phyloP scores from a whole-genome alignment of 352 stramenopile species.

The Phytopythium aichiense region DNA sequence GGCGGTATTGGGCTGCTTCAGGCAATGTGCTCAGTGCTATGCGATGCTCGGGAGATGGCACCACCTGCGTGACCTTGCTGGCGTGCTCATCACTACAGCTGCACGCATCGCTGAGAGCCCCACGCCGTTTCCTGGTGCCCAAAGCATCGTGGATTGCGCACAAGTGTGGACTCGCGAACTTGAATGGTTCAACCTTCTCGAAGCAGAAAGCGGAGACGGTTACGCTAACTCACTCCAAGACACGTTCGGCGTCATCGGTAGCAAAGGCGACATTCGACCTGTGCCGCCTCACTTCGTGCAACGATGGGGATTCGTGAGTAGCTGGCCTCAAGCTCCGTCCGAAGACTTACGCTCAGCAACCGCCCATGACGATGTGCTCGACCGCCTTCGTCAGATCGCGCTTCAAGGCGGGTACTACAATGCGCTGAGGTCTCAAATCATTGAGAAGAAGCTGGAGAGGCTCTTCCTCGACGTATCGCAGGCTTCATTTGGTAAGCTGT shows the following conservation, averaged over 20 bases:
- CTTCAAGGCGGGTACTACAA: background rate
- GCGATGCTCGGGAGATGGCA: slow-evolving; percentile 35
- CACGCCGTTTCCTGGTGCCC: slow-evolving; percentile 17
- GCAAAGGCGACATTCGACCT: too few species aligned
- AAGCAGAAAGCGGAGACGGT: background rate
- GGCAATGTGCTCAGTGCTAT: slow-evolving; percentile 50
- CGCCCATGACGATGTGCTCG: background rate
- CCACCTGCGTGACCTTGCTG: slow-evolving; percentile 27
- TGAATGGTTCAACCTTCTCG: slow-evolving; percentile 18
- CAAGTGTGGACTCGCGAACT: slow-evolving; percentile 38
- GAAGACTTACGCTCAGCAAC: background rate
- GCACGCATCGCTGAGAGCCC: slow-evolving; percentile 18
- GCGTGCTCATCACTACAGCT: slow-evolving; percentile 21
- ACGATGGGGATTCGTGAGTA: slow-evolving; percentile 1
- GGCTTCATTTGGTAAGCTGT: background rate
- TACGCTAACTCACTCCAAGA: background rate
- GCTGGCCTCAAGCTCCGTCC: background rate
- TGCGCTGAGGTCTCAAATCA: background rate
- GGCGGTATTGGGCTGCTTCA: slow-evolving; percentile 37
- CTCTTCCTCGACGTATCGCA: slow-evolving; percentile 1
- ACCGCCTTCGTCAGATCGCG: background rate
- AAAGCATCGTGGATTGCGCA: slow-evolving; percentile 28
- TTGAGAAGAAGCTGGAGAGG: slow-evolving; percentile 1
- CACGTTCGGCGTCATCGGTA: background rate
- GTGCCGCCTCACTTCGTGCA: background rate